These are phyloP conservation scores for Pichia paraexigua DNA, from an alignment of 805 yeast species.

Conservation along the genomic window DNA sequence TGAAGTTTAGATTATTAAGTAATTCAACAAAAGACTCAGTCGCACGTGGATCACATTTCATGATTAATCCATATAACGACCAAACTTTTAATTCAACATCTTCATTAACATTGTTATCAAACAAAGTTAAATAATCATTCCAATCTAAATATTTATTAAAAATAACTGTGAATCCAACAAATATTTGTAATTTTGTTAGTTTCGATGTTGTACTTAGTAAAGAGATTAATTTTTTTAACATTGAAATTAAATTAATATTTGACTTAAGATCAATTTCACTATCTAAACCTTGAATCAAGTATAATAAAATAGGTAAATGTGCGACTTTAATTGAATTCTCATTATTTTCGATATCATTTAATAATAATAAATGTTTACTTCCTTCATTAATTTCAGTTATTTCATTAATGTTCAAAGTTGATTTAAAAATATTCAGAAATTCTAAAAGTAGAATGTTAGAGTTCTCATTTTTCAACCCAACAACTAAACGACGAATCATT, in stretches of 20 bases:
- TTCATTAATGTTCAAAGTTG: neutral
- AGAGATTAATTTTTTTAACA: neutral
- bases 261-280: neutral
- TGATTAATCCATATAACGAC: constrained; percentile 10
- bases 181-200: constrained; percentile 2
- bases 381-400: neutral
- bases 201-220: neutral
- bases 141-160: constrained; percentile 11
- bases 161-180: constrained; percentile 7
- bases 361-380: neutral
- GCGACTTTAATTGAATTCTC: neutral
- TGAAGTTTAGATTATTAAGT: neutral
- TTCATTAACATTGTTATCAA: neutral
- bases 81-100: constrained; percentile 8
- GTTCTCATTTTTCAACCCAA: constrained; percentile 2
- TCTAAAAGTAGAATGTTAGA: neutral
- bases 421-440: neutral
- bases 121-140: neutral
- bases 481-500: constrained; percentile 4
- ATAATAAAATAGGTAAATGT: constrained; percentile 5
- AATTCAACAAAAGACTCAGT: constrained; percentile 3
- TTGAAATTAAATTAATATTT: neutral
- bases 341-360: neutral
- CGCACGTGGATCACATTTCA: constrained; percentile 10
- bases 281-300: constrained; percentile 6